Evolutionary conservation across 306 rosid species (phyloP).

Genomic region (Bauhinia variegata): DNA sequence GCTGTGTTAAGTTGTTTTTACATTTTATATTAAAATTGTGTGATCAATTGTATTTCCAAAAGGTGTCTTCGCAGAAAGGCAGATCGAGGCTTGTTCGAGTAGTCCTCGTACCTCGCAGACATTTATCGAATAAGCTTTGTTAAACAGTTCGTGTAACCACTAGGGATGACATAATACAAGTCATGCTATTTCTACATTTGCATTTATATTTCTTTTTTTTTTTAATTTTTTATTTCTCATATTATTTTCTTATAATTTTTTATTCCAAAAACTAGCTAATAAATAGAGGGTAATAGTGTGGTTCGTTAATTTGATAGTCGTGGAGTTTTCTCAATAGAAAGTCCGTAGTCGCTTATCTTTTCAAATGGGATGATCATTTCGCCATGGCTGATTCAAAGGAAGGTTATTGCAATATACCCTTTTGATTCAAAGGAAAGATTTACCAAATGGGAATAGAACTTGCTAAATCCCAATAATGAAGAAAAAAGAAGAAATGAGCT

Average conservation of each 20-base stretch:
- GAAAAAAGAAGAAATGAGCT: background rate
- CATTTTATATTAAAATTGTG: conserved; percentile 27
- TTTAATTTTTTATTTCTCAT: too few species aligned
- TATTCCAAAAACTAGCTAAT: too few species aligned
- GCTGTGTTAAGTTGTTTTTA: too few species aligned
- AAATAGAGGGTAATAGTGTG: background rate
- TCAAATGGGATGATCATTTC: too few species aligned
- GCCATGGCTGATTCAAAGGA: too few species aligned
- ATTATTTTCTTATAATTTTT: too few species aligned
- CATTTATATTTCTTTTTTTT: too few species aligned
- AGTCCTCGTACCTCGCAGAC: conserved; percentile 45
- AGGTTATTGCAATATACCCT: too few species aligned
- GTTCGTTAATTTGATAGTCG: background rate
- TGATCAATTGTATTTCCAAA: conserved; percentile 50
- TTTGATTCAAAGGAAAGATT: too few species aligned
- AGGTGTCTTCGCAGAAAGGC: conserved; percentile 53
- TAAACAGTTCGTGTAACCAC: conserved; percentile 41
- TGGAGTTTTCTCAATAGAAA: too few species aligned
- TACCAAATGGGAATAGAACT: background rate
- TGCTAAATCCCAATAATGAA: background rate
- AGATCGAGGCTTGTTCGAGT: conserved; percentile 52
- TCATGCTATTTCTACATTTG: too few species aligned
- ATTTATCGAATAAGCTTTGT: conserved; percentile 31
- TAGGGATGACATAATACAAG: conserved; percentile 50
- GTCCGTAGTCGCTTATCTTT: too few species aligned